Evolutionary conservation across 352 stramenopile species (phyloP).

Genomic region (Globisporangium iwayamae): DNA sequence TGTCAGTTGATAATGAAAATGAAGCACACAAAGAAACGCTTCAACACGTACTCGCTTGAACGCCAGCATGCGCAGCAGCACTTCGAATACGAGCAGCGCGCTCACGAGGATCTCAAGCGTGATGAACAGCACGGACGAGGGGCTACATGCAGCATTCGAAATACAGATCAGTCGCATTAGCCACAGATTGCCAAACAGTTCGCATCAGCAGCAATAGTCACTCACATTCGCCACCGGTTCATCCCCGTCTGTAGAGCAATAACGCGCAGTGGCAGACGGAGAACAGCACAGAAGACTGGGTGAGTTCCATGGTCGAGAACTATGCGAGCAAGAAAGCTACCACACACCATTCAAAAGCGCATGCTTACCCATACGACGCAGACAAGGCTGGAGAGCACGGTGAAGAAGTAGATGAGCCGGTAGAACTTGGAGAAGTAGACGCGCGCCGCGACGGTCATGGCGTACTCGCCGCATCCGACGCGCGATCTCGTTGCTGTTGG

Average conservation of each 20-base stretch:
- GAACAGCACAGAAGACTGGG: neutral
- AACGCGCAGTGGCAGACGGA: neutral
- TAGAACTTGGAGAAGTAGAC: constrained; percentile 84
- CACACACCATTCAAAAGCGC: neutral
- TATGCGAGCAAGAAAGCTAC: neutral
- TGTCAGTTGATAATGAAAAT: neutral
- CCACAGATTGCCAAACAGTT: neutral
- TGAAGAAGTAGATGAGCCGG: constrained; percentile 77
- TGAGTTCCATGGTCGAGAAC: neutral
- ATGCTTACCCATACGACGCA: constrained; percentile 68
- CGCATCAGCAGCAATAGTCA: neutral
- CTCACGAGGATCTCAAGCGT: constrained; percentile 77
- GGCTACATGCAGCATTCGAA: constrained; percentile 26
- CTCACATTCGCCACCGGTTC: constrained; percentile 77
- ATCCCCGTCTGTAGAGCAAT: constrained; percentile 41
- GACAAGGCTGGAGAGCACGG: constrained; percentile 61
- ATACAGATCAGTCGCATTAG: neutral
- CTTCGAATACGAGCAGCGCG: constrained; percentile 69
- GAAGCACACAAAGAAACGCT: no score
- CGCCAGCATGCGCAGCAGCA: constrained; percentile 78
- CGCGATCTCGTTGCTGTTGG: constrained; percentile 13
- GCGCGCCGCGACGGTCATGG: constrained; percentile 69
- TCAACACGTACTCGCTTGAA: constrained; percentile 50
- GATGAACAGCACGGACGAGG: constrained; percentile 74
- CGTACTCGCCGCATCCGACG: constrained; percentile 65